Conservation (phyloP, 2,329 filamentous ascomycete genomes). For the Aspergillus melleus region DNA sequence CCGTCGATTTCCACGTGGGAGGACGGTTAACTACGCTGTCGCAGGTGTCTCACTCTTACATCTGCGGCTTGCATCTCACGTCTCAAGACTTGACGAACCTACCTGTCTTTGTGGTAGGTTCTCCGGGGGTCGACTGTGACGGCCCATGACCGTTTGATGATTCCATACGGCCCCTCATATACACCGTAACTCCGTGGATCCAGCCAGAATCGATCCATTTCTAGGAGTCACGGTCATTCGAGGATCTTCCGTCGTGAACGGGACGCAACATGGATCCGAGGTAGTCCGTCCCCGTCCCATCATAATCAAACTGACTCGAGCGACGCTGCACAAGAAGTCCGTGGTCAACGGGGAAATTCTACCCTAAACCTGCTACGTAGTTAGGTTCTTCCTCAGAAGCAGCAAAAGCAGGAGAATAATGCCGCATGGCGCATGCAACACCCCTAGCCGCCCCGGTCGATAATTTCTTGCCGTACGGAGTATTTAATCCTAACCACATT, state of each 20-base stretch:
- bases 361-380: neutral
- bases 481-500: too few relatives aligned
- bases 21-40: neutral
- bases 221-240: too few relatives aligned
- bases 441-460: neutral
- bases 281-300: conserved; percentile 8
- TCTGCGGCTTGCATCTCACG: too few relatives aligned
- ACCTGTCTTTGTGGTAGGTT: too few relatives aligned
- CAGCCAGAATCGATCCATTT: neutral
- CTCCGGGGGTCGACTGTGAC: too few relatives aligned
- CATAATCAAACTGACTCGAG: conserved; percentile 15
- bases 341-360: neutral
- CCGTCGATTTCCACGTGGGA: conserved; percentile 3
- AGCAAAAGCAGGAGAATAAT: neutral
- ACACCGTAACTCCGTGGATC: too few relatives aligned
- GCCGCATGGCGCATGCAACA: neutral
- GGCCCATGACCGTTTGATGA: too few relatives aligned
- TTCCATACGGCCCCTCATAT: too few relatives aligned
- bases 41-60: neutral
- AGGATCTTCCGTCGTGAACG: too few relatives aligned
- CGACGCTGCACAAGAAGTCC: neutral
- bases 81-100: too few relatives aligned
- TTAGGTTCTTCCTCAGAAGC: neutral
- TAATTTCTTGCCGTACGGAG: neutral
- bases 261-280: neutral